Conservation (phyloP, 1,284 basidiomycete species). For the Moesziomyces globuligerus region DNA sequence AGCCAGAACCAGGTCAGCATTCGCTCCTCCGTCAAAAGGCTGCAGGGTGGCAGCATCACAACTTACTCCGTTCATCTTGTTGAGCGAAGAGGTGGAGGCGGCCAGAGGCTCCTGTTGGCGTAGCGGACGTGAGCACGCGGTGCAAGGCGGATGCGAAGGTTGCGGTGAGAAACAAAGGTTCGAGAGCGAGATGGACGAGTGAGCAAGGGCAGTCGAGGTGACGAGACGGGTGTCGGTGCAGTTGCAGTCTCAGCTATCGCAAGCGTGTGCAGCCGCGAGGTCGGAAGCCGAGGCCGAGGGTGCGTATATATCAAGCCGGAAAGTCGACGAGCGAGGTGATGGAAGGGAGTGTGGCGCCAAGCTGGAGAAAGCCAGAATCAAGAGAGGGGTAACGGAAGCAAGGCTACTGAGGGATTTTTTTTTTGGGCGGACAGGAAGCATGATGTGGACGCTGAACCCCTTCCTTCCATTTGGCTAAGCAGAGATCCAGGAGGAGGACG, state of each 20-base stretch:
- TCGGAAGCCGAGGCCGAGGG: neutral
- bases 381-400: neutral
- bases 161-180: neutral
- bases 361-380: conserved; percentile 1
- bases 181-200: conserved; percentile 1
- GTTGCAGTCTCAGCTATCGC: too few species aligned
- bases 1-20: neutral
- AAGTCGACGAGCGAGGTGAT: neutral
- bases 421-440: conserved; percentile 1
- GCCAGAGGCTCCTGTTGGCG: conserved; percentile 16
- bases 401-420: conserved; percentile 5
- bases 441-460: conserved; percentile 1
- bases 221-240: too few species aligned
- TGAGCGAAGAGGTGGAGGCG: conserved; percentile 30
- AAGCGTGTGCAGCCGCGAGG: too few species aligned
- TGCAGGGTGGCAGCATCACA: neutral
- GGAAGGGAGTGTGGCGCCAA: neutral
- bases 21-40: neutral
- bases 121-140: neutral
- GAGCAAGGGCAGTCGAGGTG: neutral
- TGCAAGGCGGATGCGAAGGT: neutral
- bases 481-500: neutral
- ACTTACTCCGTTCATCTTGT: conserved; percentile 38
- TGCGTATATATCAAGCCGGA: conserved; percentile 14
- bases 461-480: conserved; percentile 14